Evolutionary conservation across 164 flowering plant genomes (phyloP).

Genomic region (Paratinospora sagittata): DNA sequence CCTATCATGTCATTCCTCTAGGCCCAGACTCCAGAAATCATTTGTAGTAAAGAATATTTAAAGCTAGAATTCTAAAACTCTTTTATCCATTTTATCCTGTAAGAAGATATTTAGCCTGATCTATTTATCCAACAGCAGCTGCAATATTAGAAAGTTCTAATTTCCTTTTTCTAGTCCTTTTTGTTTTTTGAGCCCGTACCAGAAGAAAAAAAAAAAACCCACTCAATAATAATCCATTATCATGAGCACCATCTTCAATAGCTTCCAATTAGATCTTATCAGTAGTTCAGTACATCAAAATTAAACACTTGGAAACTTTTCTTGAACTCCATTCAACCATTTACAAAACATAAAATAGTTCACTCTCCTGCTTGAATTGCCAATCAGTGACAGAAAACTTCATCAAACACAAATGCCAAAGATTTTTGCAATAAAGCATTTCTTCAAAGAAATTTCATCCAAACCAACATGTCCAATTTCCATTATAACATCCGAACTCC

Average conservation of each 20-base stretch:
- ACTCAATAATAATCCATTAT: too few species aligned
- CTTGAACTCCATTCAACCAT: neutral
- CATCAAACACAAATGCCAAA: neutral
- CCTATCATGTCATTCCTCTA: neutral
- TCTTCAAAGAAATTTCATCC: neutral
- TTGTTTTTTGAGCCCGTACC: too few species aligned
- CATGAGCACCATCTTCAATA: neutral
- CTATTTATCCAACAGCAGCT: neutral
- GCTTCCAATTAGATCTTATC: neutral
- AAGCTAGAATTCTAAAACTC: neutral
- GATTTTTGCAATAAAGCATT: neutral
- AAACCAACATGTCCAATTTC: neutral
- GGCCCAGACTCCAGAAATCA: neutral
- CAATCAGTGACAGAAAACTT: neutral
- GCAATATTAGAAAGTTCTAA: neutral
- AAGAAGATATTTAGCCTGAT: neutral
- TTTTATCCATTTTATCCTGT: neutral
- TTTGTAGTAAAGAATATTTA: neutral
- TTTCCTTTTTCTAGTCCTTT: neutral
- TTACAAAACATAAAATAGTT: neutral
- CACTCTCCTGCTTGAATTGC: constrained; percentile 2
- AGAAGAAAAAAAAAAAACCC: too few species aligned
- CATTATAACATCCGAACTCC: neutral
- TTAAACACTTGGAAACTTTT: too few species aligned
- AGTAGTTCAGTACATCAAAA: too few species aligned